Percentiles rank a stretch among this genome's conserved stretches.
phyloP scores from a whole-genome alignment of 768 basidiomycete genomes.

The Suillus occidentalis region DNA sequence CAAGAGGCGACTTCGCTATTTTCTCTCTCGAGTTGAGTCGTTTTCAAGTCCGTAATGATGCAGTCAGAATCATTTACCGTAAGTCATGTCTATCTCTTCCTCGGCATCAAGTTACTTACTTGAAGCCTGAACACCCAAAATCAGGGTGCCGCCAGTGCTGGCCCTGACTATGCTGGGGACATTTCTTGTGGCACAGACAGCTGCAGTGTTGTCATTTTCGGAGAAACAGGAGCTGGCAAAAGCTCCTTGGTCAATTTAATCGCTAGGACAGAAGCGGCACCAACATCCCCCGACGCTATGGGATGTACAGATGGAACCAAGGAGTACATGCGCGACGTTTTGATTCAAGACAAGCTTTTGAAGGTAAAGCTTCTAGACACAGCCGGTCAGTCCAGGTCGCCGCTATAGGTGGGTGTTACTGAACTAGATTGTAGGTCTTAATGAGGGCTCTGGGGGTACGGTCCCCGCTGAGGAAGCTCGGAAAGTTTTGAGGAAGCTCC shows the following conservation, averaged over 20 bases:
- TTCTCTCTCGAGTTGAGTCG: not conserved
- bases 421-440: conserved; percentile 24
- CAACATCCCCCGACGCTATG: conserved; percentile 30
- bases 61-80: not conserved
- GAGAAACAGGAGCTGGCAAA: conserved; percentile 43
- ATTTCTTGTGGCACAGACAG: not conserved
- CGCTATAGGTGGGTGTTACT: not conserved
- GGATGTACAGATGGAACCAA: conserved; percentile 37
- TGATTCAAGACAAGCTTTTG: conserved; percentile 2
- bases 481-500: conserved; percentile 28
- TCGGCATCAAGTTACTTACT: not conserved
- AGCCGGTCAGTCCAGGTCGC: conserved; percentile 19
- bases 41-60: not conserved
- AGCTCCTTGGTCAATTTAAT: conserved; percentile 46
- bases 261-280: conserved; percentile 27
- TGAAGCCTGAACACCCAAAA: not conserved
- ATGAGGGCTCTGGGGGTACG: conserved; percentile 31
- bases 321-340: conserved; percentile 25
- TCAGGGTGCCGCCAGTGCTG: not conserved
- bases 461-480: conserved; percentile 28
- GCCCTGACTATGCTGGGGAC: not conserved
- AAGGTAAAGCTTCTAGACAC: conserved; percentile 34
- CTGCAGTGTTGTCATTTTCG: conserved; percentile 43
- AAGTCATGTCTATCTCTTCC: not conserved
- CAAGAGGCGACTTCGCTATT: not conserved